phyloP scores from a whole-genome alignment of 192 early-diverging fungal species.

The Phlyctochytrium bullatum region DNA sequence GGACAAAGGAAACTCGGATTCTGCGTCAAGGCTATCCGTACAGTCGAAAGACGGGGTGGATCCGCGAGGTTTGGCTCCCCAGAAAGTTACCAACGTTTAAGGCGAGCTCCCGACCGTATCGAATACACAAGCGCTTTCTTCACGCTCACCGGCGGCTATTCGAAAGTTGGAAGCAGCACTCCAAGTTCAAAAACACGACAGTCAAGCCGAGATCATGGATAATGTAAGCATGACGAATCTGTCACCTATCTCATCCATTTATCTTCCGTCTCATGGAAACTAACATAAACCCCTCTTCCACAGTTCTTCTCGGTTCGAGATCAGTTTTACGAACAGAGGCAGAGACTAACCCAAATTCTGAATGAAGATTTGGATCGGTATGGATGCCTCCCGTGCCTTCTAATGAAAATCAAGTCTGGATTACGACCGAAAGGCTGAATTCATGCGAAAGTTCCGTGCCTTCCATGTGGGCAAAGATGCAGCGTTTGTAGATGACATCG shows the following conservation, averaged over 20 bases:
- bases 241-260: background rate
- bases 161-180: constrained; percentile 44
- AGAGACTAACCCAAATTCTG: constrained; percentile 40
- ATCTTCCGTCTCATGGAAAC: background rate
- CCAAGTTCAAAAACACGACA: constrained; percentile 29
- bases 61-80: too few relatives aligned
- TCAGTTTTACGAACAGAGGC: constrained; percentile 47
- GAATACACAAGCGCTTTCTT: too few relatives aligned
- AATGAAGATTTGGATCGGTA: constrained; percentile 45
- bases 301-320: constrained; percentile 46
- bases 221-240: constrained; percentile 12
- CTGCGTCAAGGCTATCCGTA: too few relatives aligned
- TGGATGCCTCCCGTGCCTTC: constrained; percentile 1
- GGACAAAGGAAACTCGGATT: too few relatives aligned
- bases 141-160: constrained; percentile 3
- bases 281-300: background rate
- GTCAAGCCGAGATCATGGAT: constrained; percentile 35
- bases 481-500: constrained; percentile 45
- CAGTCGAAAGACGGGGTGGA: too few relatives aligned
- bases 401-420: constrained; percentile 32
- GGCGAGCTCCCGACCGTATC: too few relatives aligned
- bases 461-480: constrained; percentile 44
- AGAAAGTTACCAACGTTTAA: too few relatives aligned
- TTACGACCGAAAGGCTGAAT: constrained; percentile 37
- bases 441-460: constrained; percentile 32